Conservation (phyloP, 202 grass and related monocot species). For the Zizania palustris region DNA sequence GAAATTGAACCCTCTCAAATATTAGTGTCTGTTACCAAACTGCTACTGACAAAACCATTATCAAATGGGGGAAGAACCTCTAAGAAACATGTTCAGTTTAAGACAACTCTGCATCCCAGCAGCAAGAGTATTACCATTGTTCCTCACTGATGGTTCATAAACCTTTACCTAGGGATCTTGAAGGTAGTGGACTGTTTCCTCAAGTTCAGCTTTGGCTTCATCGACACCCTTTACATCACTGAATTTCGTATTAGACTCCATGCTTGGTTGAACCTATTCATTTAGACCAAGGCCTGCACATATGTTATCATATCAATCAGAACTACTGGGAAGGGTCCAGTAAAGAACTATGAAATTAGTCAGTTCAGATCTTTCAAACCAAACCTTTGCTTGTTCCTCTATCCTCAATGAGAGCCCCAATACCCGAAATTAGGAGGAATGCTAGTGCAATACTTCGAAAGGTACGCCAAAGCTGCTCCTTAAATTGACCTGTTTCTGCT, state of each 20-base stretch:
- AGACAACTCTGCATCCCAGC: conserved; percentile 10
- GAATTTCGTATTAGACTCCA: conserved; percentile 94
- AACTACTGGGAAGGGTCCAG: conserved; percentile 34
- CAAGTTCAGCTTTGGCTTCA: conserved; percentile 96
- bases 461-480: conserved; percentile 94
- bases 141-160: neutral
- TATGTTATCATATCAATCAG: conserved; percentile 25
- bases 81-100: neutral
- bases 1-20: neutral
- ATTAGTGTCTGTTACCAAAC: conserved; percentile 28
- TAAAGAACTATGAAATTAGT: conserved; percentile 40
- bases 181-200: conserved; percentile 97
- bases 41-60: neutral
- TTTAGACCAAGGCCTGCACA: conserved; percentile 83
- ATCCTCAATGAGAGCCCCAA: conserved; percentile 91
- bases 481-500: conserved; percentile 93
- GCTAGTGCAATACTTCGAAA: conserved; percentile 89
- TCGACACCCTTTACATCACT: conserved; percentile 99
- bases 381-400: conserved; percentile 98
- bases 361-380: conserved; percentile 35
- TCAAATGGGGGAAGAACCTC: neutral
- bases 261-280: conserved; percentile 92
- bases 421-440: conserved; percentile 95
- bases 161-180: conserved; percentile 85
- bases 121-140: neutral